Evolutionary conservation across 306 rosid genomes (phyloP).

Genomic region (Prosopis cineraria): DNA sequence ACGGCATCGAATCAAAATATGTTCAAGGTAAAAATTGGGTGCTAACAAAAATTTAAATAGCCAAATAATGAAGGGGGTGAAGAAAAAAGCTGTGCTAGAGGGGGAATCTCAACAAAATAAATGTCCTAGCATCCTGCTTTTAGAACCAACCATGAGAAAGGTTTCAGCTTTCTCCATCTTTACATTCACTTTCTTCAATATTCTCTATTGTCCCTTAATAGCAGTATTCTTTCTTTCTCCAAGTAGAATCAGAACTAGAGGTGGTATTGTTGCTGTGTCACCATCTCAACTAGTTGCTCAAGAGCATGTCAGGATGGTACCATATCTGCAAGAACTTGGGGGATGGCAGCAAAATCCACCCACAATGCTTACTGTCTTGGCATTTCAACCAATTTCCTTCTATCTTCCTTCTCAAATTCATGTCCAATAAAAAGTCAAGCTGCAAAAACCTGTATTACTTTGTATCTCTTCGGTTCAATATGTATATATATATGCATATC

Average conservation of each 20-base stretch:
- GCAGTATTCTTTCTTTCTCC: constrained; percentile 64
- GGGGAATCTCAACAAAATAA: constrained; percentile 59
- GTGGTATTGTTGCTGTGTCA: constrained; percentile 52
- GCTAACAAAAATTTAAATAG: constrained; percentile 60
- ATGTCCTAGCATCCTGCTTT: constrained; percentile 61
- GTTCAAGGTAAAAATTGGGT: constrained; percentile 58
- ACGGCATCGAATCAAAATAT: constrained; percentile 50
- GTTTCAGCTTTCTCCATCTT: constrained; percentile 44
- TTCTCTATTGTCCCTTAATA: constrained; percentile 58
- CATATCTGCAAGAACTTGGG: constrained; percentile 53
- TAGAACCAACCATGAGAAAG: constrained; percentile 53
- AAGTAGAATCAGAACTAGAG: constrained; percentile 53
- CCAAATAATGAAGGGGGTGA: constrained; percentile 48
- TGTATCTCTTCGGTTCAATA: constrained; percentile 37
- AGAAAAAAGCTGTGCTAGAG: constrained; percentile 52
- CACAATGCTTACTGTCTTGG: constrained; percentile 37
- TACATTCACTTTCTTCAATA: constrained; percentile 64
- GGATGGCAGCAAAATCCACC: constrained; percentile 49
- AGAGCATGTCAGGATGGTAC: constrained; percentile 48
- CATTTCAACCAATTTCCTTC: constrained; percentile 49
- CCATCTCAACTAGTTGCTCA: constrained; percentile 62
- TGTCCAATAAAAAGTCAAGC: constrained; percentile 40
- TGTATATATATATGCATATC: constrained; percentile 26
- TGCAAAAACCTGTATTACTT: constrained; percentile 49
- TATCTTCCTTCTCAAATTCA: constrained; percentile 48